A percentile compares a stretch with the other conserved stretches of the same genome.
Conservation (phyloP, 148 eudicot genomes). For the Bassia scoparia region DNA sequence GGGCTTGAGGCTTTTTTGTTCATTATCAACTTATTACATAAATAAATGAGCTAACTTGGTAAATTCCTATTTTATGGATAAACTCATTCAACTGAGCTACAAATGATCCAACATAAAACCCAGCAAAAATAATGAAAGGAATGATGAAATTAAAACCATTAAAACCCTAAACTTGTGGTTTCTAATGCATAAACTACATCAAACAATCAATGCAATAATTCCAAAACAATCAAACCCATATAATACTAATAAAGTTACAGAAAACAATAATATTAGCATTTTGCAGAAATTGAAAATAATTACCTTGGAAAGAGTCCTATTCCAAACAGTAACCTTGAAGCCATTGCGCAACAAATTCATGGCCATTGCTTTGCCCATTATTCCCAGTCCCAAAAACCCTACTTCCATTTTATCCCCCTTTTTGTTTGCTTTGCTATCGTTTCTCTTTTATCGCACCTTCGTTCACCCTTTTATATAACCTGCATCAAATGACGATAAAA, state of each 20-base stretch:
- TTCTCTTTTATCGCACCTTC: background rate
- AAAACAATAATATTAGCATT: background rate
- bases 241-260: background rate
- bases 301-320: slow-evolving; percentile 86
- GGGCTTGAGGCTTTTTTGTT: no score
- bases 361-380: slow-evolving; percentile 96
- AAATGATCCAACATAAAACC: background rate
- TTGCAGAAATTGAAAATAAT: no score
- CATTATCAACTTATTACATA: background rate
- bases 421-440: background rate
- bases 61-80: background rate
- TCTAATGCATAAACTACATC: background rate
- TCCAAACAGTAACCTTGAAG: slow-evolving; percentile 88
- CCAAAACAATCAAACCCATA: background rate
- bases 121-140: background rate
- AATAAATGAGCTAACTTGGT: background rate
- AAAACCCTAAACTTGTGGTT: background rate
- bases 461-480: slow-evolving; percentile 3
- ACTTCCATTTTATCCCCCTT: slow-evolving; percentile 51
- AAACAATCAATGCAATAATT: background rate
- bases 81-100: background rate
- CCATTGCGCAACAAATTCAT: slow-evolving; percentile 77
- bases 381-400: slow-evolving; percentile 86
- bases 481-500: slow-evolving; percentile 2
- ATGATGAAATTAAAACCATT: background rate